These are phyloP conservation scores for Mesembryanthemum crystallinum DNA, from an alignment of 148 eudicot genomes.

Conservation along the genomic window DNA sequence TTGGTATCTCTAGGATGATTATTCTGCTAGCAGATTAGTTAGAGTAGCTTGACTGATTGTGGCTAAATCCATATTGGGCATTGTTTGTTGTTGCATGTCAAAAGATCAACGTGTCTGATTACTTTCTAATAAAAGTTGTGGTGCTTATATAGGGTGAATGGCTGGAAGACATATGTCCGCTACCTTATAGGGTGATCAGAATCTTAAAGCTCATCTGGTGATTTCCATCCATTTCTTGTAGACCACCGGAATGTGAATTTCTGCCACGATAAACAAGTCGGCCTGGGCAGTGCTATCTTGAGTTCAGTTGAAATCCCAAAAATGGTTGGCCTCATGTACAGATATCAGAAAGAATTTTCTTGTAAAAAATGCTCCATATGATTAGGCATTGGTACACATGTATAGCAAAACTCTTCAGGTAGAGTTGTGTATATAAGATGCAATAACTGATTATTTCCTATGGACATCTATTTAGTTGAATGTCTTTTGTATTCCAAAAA, in stretches of 20 bases:
- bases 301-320: neutral
- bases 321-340: neutral
- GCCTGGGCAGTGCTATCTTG: neutral
- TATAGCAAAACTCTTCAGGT: neutral
- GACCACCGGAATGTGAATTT: neutral
- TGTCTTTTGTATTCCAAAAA: no score
- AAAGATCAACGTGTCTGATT: neutral
- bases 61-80: no score
- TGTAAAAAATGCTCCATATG: neutral
- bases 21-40: neutral
- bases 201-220: neutral
- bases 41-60: no score
- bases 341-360: neutral
- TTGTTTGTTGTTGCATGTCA: no score
- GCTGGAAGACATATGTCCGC: neutral
- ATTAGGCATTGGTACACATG: neutral
- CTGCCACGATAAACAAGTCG: neutral
- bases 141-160: neutral
- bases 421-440: neutral
- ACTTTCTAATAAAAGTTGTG: neutral
- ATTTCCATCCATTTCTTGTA: neutral
- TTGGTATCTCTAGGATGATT: neutral
- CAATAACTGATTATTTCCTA: no score
- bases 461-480: no score
- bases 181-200: neutral